Base-by-base conservation (phyloP, 2,329 filamentous ascomycete species). In the Xylaria sp. region DNA sequence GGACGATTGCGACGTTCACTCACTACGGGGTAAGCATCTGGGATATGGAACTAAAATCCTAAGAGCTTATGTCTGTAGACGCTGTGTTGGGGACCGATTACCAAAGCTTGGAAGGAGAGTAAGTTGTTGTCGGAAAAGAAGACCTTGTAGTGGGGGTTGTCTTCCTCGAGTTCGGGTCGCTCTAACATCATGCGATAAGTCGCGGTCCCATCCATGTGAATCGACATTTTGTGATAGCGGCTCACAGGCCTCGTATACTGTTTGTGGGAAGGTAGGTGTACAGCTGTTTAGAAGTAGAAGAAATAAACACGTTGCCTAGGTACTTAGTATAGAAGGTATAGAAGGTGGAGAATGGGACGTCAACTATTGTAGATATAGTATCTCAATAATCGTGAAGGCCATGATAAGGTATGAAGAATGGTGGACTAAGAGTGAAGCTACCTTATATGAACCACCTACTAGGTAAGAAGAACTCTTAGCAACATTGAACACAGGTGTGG, bases 21-120 rank as follows among this genome's bases (percentile, higher is more conserved):
- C 59, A 69, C 69, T 6, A 61, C 20, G 0, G 70, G 71, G 54
- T 70, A 73, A 2, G 27, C 7, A 1, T 51, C 15, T 0, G 71
- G 67, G 17, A 73, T 69, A 5, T 60, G 25, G 42, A 73, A 69
- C 20, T 38, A 47, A 53, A 72, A 64, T 53, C 65, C 68, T 13
- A 72, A 25, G 3, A 72, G 47, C 44, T 71, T 73, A 62, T 73
- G 54, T 38, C 64, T 45, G 57, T 73, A 73, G 1, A 66, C 51
- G 20, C 65, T 65, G 38, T 69, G 65, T 1, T 65, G 54, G 1
- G 70, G 69, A 2, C 60, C 71, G 1, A 61, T 13, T 17, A 73
- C 13, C 49, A 65, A 72, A 42, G 63, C 68, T 10, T 56, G 59
- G n/a, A 73, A 70, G 1, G 56, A 39, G 13, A 68, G 58, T 10